Percentiles rank a stretch among this genome's conserved stretches.
phyloP scores from a whole-genome alignment of 306 rosid species.

The Betula pendula region DNA sequence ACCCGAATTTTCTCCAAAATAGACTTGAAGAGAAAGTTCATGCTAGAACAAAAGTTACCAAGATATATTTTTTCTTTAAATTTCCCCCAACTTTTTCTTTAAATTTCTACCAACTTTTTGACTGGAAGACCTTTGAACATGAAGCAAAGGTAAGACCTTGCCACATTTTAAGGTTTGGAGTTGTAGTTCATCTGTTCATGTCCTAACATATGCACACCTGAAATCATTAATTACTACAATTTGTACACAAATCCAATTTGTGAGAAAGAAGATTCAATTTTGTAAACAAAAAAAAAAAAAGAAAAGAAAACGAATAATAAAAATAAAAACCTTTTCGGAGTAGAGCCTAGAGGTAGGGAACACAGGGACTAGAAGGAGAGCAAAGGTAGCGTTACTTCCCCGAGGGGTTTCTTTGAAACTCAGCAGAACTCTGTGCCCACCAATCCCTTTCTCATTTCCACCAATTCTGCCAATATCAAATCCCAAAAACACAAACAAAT shows the following conservation, averaged over 20 bases:
- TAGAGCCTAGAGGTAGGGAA: conserved; percentile 80
- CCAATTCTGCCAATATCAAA: conserved; percentile 44
- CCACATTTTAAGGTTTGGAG: neutral
- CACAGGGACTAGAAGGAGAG: conserved; percentile 89
- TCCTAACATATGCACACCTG: neutral
- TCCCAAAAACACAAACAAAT: neutral
- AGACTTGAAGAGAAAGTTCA: neutral
- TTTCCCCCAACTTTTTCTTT: no score
- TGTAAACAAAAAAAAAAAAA: neutral
- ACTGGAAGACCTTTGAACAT: neutral
- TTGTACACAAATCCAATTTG: neutral
- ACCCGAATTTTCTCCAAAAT: neutral
- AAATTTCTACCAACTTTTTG: neutral
- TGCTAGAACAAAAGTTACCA: no score
- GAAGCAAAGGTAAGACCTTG: neutral
- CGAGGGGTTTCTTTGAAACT: conserved; percentile 65
- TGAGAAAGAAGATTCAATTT: neutral
- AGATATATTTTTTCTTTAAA: no score
- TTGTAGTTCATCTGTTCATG: no score
- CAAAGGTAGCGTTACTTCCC: conserved; percentile 78
- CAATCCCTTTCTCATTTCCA: conserved; percentile 35
- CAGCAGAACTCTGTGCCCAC: conserved; percentile 60
- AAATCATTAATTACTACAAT: neutral
- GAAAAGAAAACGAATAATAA: neutral
- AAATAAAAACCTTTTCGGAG: conserved; percentile 71